Percentiles rank a stretch among this genome's conserved stretches.
Evolutionary conservation across 202 grass and related monocot genomes (phyloP).

Genomic region (Brachypodium distachyon): DNA sequence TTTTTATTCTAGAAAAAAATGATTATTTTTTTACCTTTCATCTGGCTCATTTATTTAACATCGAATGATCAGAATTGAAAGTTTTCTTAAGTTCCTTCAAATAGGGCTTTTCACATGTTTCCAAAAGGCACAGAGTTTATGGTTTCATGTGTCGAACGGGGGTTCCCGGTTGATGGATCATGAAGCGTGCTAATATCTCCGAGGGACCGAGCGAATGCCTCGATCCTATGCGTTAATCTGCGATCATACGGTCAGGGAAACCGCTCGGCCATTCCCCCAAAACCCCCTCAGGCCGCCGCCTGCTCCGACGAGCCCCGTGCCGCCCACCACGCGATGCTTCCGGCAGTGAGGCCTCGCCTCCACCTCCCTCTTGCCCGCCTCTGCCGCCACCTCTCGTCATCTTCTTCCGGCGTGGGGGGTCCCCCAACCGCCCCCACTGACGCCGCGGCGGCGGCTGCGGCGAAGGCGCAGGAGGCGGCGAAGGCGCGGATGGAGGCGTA

Average conservation of each 20-base stretch:
- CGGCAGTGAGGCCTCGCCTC: conserved; percentile 15
- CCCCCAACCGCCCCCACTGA: background rate
- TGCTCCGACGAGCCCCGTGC: background rate
- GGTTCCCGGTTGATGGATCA: too few species aligned
- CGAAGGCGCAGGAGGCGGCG: conserved; percentile 17
- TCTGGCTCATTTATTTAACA: too few species aligned
- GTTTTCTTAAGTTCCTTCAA: too few species aligned
- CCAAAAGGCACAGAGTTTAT: too few species aligned
- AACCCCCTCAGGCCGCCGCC: background rate
- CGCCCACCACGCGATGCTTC: conserved; percentile 18
- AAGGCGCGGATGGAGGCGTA: conserved; percentile 46
- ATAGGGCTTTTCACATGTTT: too few species aligned
- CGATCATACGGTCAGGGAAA: background rate
- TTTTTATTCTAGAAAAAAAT: too few species aligned
- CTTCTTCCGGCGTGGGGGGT: background rate
- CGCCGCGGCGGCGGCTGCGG: background rate
- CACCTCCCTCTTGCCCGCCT: background rate
- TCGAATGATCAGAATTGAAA: too few species aligned
- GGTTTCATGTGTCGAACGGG: too few species aligned
- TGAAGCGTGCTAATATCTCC: too few species aligned
- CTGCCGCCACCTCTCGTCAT: conserved; percentile 3
- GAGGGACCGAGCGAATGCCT: background rate
- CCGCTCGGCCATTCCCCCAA: background rate
- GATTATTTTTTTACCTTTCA: too few species aligned
- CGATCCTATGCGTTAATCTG: background rate